phyloP scores from a whole-genome alignment of 257 asterid species.

The Ilex aquifolium region DNA sequence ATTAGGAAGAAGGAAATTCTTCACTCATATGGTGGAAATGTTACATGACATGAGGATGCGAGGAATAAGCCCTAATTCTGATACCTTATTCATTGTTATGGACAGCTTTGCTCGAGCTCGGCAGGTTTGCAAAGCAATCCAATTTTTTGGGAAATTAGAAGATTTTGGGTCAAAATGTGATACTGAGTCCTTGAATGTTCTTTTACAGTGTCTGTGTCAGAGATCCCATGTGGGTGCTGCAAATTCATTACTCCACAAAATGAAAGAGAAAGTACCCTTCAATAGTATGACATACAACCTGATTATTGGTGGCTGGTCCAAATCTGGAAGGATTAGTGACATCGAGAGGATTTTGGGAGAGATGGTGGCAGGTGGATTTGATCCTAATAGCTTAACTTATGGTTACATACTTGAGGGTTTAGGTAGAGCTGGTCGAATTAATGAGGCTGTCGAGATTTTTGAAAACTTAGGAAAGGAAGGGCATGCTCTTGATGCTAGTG shows the following conservation, averaged over 20 bases:
- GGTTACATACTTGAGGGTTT: conserved; percentile 59
- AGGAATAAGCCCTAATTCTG: conserved; percentile 38
- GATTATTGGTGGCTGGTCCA: conserved; percentile 81
- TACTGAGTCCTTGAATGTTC: conserved; percentile 39
- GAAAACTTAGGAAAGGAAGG: conserved; percentile 47
- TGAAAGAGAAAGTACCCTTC: conserved; percentile 45
- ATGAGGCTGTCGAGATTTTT: conserved; percentile 55
- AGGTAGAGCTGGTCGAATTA: conserved; percentile 73
- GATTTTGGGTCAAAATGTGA: conserved; percentile 43
- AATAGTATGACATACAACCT: conserved; percentile 43
- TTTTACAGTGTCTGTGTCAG: conserved; percentile 50
- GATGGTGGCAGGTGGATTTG: conserved; percentile 71
- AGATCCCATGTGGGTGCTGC: conserved; percentile 59
- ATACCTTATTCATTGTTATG: conserved; percentile 53
- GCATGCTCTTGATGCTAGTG: conserved; percentile 30
- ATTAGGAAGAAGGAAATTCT: conserved; percentile 70
- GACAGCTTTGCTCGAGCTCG: conserved; percentile 64
- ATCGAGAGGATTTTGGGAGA: conserved; percentile 49
- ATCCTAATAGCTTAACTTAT: conserved; percentile 56
- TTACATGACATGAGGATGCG: conserved; percentile 39
- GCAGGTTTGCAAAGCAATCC: conserved; percentile 50
- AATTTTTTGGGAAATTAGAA: conserved; percentile 45
- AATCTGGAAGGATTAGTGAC: conserved; percentile 56
- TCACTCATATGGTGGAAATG: conserved; percentile 53
- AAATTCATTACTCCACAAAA: conserved; percentile 44